Evolutionary conservation across 2,329 filamentous ascomycete genomes (phyloP).

Genomic region (Cryphonectria naterciae): DNA sequence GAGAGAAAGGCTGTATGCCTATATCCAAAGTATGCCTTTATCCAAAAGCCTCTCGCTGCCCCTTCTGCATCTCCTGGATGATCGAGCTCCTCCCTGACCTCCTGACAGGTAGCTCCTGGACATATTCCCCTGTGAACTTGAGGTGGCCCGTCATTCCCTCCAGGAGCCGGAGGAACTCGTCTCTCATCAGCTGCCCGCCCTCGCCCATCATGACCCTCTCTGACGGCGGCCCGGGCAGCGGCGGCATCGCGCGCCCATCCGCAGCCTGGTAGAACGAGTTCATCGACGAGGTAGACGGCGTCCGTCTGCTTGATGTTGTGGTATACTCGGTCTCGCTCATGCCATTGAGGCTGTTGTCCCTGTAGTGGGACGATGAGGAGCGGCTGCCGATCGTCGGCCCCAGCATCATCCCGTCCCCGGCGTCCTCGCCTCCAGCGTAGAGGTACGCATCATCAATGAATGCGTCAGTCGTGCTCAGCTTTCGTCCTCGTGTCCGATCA

Average conservation of each 20-base stretch:
- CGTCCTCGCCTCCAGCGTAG: conserved; percentile 16
- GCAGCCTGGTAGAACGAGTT: conserved; percentile 29
- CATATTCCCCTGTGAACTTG: conserved; percentile 37
- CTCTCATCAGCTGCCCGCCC: conserved; percentile 38
- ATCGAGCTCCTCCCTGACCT: conserved; percentile 27
- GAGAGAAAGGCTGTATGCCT: not conserved
- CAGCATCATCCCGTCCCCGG: conserved; percentile 17
- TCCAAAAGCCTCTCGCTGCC: not conserved
- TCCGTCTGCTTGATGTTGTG: conserved; percentile 29
- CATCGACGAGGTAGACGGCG: conserved; percentile 22
- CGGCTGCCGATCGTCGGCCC: not conserved
- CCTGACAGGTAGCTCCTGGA: conserved; percentile 36
- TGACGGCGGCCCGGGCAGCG: conserved; percentile 51
- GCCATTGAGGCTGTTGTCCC: not conserved
- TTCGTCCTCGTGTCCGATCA: conserved; percentile 15
- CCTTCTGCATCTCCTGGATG: conserved; percentile 24
- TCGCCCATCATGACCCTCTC: conserved; percentile 51
- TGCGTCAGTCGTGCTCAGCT: conserved; percentile 18
- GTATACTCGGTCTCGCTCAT: conserved; percentile 25
- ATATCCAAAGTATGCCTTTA: conserved; percentile 7
- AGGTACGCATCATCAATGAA: conserved; percentile 30
- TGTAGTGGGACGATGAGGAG: conserved; percentile 6
- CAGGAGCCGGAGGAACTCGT: conserved; percentile 40
- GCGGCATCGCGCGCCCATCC: conserved; percentile 38
- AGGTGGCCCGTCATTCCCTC: conserved; percentile 41